Conservation (phyloP, 345 rosid species). For the Diplotaxis tenuifolia region DNA sequence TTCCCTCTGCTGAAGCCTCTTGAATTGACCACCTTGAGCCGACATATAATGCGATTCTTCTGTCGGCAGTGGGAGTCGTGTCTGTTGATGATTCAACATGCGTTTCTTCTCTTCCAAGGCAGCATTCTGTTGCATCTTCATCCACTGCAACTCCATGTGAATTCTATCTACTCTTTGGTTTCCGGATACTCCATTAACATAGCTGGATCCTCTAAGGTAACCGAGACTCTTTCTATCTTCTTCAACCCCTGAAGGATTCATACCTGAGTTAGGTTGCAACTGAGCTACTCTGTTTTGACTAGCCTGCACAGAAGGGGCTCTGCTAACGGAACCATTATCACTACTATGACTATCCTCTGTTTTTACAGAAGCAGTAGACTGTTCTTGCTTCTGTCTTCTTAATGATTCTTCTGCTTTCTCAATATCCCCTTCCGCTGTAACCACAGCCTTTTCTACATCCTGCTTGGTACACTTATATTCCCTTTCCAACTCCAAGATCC, state of each 20-base stretch:
- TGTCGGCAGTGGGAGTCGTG: constrained; percentile 44
- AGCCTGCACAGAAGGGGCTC: constrained; percentile 26
- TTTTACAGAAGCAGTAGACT: constrained; percentile 48
- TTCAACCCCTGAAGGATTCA: constrained; percentile 21
- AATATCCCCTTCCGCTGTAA: constrained; percentile 73
- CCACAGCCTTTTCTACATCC: constrained; percentile 82
- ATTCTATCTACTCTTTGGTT: constrained; percentile 50
- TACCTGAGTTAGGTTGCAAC: constrained; percentile 46
- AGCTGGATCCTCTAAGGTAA: constrained; percentile 47
- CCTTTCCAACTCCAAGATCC: constrained; percentile 63
- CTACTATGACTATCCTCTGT: constrained; percentile 47
- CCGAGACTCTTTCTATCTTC: constrained; percentile 66
- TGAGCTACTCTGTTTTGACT: constrained; percentile 46
- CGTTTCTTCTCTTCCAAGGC: constrained; percentile 54
- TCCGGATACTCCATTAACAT: constrained; percentile 39
- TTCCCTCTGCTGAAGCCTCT: constrained; percentile 66
- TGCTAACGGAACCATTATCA: constrained; percentile 41
- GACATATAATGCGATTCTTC: constrained; percentile 50
- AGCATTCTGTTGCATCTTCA: constrained; percentile 54
- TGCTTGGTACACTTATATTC: constrained; percentile 66
- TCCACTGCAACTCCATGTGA: constrained; percentile 56
- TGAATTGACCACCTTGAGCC: constrained; percentile 48
- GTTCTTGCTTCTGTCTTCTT: constrained; percentile 54
- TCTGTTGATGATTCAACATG: constrained; percentile 52
- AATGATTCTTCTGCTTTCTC: constrained; percentile 66